Evolutionary conservation across 139 green algal genomes (phyloP).

Genomic region (Gonium pectorale): DNA sequence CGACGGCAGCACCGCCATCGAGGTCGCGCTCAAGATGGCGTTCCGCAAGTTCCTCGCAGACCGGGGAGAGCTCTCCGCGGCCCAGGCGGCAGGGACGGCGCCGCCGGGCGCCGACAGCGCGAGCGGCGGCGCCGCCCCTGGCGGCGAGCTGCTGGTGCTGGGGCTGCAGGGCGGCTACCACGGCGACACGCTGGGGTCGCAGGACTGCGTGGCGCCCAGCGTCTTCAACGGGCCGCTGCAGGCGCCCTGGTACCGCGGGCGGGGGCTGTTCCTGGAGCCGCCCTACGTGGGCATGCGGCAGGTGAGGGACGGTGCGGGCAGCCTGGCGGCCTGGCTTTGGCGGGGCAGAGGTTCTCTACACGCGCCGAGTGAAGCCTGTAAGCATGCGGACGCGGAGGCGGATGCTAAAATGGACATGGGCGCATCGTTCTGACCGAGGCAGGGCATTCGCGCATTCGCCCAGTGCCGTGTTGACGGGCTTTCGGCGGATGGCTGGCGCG

Average conservation of each 20-base stretch:
- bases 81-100: neutral
- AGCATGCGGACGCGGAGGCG: too few relatives aligned
- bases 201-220: slow-evolving; percentile 84
- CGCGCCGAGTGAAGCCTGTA: too few relatives aligned
- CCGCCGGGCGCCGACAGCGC: neutral
- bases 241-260: slow-evolving; percentile 80
- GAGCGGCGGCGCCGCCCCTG: neutral
- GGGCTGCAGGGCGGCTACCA: slow-evolving; percentile 93
- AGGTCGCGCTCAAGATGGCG: slow-evolving; percentile 98
- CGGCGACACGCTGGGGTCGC: slow-evolving; percentile 95
- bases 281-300: slow-evolving; percentile 70
- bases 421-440: too few relatives aligned
- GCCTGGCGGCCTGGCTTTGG: too few relatives aligned
- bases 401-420: too few relatives aligned
- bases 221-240: slow-evolving; percentile 86
- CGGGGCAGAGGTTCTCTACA: too few relatives aligned
- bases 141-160: slow-evolving; percentile 78
- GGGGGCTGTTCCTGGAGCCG: slow-evolving; percentile 86
- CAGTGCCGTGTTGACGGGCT: too few relatives aligned
- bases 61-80: slow-evolving; percentile 12
- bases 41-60: slow-evolving; percentile 73
- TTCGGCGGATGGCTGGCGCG: too few relatives aligned
- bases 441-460: too few relatives aligned
- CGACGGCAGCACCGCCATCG: slow-evolving; percentile 93
- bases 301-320: slow-evolving; percentile 65